Conservation (phyloP, 225 moss, liverwort and hornwort genomes). For the Lunularia cruciata region DNA sequence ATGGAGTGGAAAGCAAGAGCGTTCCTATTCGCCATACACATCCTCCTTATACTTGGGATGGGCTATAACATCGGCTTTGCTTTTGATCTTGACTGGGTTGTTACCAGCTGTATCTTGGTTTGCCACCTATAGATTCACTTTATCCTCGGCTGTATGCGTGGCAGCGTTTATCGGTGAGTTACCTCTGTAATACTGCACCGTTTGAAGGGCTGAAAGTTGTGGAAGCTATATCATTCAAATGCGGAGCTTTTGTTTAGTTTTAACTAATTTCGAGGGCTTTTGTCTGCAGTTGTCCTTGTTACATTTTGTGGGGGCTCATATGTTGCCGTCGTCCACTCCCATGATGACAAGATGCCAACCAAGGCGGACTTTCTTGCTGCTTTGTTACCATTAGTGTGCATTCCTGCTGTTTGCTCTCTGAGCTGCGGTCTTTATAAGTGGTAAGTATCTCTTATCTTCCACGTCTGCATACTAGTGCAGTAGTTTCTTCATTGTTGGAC, state of each 20-base stretch:
- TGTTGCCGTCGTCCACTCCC: slow-evolving; percentile 76
- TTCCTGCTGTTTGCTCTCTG: slow-evolving; percentile 77
- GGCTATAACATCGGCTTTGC: slow-evolving; percentile 82
- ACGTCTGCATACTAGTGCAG: not conserved
- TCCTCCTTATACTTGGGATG: slow-evolving; percentile 87
- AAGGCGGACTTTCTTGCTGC: slow-evolving; percentile 92
- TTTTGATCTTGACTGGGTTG: slow-evolving; percentile 72
- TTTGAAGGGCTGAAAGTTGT: not conserved
- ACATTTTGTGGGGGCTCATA: slow-evolving; percentile 96
- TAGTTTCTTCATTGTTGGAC: not conserved
- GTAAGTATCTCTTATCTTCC: slow-evolving; percentile 41
- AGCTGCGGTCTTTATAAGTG: slow-evolving; percentile 90
- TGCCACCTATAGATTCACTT: slow-evolving; percentile 87
- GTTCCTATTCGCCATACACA: slow-evolving; percentile 65
- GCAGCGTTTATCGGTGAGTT: slow-evolving; percentile 75
- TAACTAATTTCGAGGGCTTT: not conserved
- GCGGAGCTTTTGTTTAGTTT: not conserved
- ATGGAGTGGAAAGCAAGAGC: slow-evolving; percentile 59
- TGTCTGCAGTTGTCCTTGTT: slow-evolving; percentile 78
- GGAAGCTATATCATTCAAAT: not conserved
- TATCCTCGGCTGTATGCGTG: slow-evolving; percentile 84
- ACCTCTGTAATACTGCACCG: not conserved
- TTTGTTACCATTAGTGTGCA: slow-evolving; percentile 84
- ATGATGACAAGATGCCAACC: slow-evolving; percentile 60
- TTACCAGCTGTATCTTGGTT: slow-evolving; percentile 95